phyloP scores from a whole-genome alignment of 495 filamentous ascomycete species.

The Penicillium longicatenatum region DNA sequence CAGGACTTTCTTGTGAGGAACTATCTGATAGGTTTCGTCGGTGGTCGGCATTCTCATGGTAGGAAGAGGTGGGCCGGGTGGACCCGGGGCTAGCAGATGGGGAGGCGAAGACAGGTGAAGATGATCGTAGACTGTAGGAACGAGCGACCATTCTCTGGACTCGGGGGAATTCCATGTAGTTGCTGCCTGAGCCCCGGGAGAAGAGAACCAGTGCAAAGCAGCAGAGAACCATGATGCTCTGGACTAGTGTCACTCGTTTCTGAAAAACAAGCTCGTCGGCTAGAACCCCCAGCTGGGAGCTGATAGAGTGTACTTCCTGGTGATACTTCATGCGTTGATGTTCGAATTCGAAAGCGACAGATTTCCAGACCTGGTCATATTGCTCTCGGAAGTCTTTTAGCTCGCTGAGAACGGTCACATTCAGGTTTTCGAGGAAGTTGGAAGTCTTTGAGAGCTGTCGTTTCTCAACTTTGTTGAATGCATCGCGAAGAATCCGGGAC shows the following conservation, averaged over 20 bases:
- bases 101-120: constrained; percentile 44
- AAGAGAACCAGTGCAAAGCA: constrained; percentile 90
- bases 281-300: constrained; percentile 75
- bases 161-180: constrained; percentile 57
- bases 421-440: constrained; percentile 78
- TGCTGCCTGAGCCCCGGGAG: constrained; percentile 47
- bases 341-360: constrained; percentile 88
- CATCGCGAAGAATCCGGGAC: constrained; percentile 86
- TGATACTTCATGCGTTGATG: constrained; percentile 78
- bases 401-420: constrained; percentile 83
- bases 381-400: constrained; percentile 76
- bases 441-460: constrained; percentile 82
- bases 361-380: constrained; percentile 97
- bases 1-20: constrained; percentile 33
- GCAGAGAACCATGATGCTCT: constrained; percentile 81
- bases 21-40: constrained; percentile 44
- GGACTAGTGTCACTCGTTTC: constrained; percentile 89
- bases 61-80: constrained; percentile 43
- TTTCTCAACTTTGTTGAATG: constrained; percentile 87
- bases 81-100: constrained; percentile 49
- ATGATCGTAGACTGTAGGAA: constrained; percentile 47
- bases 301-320: constrained; percentile 80
- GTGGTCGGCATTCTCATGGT: constrained; percentile 34
- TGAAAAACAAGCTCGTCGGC: constrained; percentile 96
- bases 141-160: constrained; percentile 59